Percentiles rank a stretch among this genome's conserved stretches.
These are phyloP conservation scores for Ricinus communis DNA, from an alignment of 345 rosid species.

Conservation along the genomic window DNA sequence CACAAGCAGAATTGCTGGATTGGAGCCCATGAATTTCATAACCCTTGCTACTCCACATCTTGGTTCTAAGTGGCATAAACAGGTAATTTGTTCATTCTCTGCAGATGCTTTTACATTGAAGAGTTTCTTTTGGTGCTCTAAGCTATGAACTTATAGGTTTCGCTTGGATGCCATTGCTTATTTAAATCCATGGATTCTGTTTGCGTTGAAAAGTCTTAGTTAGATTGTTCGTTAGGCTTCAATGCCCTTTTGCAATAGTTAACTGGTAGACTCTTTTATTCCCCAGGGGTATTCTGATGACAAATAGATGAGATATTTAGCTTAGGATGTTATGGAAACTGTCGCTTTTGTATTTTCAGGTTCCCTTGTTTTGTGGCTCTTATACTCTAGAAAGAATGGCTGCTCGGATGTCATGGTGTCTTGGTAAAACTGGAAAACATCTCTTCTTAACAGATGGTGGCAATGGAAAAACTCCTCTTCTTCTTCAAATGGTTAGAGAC, in stretches of 20 bases:
- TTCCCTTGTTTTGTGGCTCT: slow-evolving; percentile 69
- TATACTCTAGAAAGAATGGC: slow-evolving; percentile 62
- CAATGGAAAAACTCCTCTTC: slow-evolving; percentile 71
- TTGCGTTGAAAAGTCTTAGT: not conserved
- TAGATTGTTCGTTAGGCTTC: not conserved
- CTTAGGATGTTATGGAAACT: not conserved
- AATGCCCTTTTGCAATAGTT: not conserved
- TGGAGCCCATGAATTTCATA: slow-evolving; percentile 78
- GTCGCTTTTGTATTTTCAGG: slow-evolving; percentile 37
- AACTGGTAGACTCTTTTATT: not conserved
- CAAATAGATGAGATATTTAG: not conserved
- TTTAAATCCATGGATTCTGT: not conserved
- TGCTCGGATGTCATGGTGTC: slow-evolving; percentile 51
- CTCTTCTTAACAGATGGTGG: slow-evolving; percentile 64
- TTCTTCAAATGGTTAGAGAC: slow-evolving; percentile 69
- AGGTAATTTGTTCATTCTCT: slow-evolving; percentile 44
- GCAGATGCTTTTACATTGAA: slow-evolving; percentile 3
- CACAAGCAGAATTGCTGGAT: slow-evolving; percentile 62
- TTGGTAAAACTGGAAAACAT: slow-evolving; percentile 87
- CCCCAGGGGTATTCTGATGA: not conserved
- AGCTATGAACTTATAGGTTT: not conserved
- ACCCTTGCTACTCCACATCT: slow-evolving; percentile 89
- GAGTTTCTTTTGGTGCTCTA: not conserved
- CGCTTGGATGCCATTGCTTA: not conserved
- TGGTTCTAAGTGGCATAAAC: slow-evolving; percentile 84